Base-by-base conservation (phyloP, 2,329 filamentous ascomycete genomes). In the Waltergamsia citrina region DNA sequence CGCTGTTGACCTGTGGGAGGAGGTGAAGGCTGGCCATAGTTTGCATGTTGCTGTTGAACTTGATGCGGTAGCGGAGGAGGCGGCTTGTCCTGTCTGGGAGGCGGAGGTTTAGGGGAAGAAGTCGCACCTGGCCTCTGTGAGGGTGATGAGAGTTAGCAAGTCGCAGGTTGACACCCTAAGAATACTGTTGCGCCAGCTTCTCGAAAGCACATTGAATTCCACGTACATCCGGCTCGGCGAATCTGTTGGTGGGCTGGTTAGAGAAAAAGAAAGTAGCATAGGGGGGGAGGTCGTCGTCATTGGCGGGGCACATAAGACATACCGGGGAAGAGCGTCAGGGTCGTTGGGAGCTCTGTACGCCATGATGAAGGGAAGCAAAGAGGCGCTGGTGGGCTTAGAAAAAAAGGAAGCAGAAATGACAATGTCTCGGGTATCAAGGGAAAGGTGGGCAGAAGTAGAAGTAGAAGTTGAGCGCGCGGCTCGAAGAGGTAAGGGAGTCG, bases 341-440 rank as follows among this genome's bases (percentile, higher is more conserved):
- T 98, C 94, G 66, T 87, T 92, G 36, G 81, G 76, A 57, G 78
- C 79, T 63, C 94, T 94, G 71, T 96, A 96, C 37, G 90, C 90
- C 90, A 96, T 96, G 40, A 34, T 31, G 34, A 19, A 16, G 22
- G 16, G 16, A 9, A 32, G 8, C 14, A 10, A 15, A 15, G 16
- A 5, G 6, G 30, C 18, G 12, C 30, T 12, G 17, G 18, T 21
- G 15, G 7, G 6, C 15, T 16, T 7, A 20, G 11, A n/a, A 15
- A 32, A 23, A n/a, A n/a, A n/a, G n/a, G n/a, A n/a, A n/a, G n/a
- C n/a, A n/a, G n/a, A n/a, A n/a, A n/a, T n/a, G n/a, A n/a, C n/a
- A n/a, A n/a, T n/a, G n/a, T n/a, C n/a, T n/a, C n/a, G 21, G 21
- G 30, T 20, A 23, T 32, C 18, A 23, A 21, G n/a, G 15, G 21